Percentiles rank a stretch among this genome's conserved stretches.
Evolutionary conservation across 108 stramenopile species (phyloP).

Genomic region (Bacterosira constricta): DNA sequence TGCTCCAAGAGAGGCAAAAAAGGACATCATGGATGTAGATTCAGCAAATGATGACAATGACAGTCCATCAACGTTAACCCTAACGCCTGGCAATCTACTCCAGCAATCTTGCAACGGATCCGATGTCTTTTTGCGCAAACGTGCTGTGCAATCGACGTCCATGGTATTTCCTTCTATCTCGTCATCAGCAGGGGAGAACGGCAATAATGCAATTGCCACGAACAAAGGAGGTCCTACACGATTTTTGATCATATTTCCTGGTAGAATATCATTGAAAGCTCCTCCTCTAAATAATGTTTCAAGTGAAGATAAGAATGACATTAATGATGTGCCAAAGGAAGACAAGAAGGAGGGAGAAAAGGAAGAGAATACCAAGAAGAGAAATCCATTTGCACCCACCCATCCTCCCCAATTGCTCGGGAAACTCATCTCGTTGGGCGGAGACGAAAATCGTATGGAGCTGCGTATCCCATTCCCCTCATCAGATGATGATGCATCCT

Average conservation of each 20-base stretch:
- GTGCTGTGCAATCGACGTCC: conserved; percentile 36
- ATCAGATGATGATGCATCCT: not conserved
- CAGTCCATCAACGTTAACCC: too few species aligned
- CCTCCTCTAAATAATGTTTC: not conserved
- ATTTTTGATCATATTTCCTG: conserved; percentile 45
- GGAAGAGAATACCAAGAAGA: conserved; percentile 3
- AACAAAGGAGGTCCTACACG: conserved; percentile 32
- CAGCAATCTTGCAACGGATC: conserved; percentile 41
- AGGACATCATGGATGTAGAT: not conserved
- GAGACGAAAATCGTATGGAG: conserved; percentile 16
- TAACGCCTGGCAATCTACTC: conserved; percentile 26
- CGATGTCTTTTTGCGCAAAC: conserved; percentile 48
- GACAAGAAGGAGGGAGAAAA: not conserved
- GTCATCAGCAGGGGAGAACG: not conserved
- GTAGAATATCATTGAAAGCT: conserved; percentile 35
- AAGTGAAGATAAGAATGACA: conserved; percentile 5
- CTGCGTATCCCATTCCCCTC: conserved; percentile 39
- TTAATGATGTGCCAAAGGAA: not conserved
- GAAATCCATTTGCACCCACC: conserved; percentile 39
- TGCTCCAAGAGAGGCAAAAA: not conserved
- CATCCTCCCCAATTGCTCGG: conserved; percentile 45
- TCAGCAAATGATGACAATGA: not conserved
- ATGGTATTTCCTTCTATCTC: not conserved
- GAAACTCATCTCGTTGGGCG: conserved; percentile 14
- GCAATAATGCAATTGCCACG: too few species aligned